phyloP scores from a whole-genome alignment of 2,329 filamentous ascomycete species.

The Paecilomyces niveus region DNA sequence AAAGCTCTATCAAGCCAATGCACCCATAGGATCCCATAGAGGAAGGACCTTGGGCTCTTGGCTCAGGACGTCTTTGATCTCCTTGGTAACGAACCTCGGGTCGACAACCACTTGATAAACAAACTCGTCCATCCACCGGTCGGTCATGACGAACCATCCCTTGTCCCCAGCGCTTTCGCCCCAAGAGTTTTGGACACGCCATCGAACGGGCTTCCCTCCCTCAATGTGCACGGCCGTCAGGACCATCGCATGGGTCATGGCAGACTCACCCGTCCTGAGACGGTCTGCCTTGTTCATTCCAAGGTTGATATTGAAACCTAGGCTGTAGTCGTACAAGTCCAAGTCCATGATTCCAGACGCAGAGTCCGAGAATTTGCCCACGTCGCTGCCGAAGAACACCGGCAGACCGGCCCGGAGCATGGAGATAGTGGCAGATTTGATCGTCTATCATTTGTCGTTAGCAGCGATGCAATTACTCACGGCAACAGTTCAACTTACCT shows the following conservation, averaged over 20 bases:
- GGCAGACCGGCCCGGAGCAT: constrained; percentile 75
- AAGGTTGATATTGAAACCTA: constrained; percentile 73
- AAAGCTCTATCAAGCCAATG: constrained; percentile 49
- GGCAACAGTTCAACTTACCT: constrained; percentile 16
- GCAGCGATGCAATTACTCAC: not conserved
- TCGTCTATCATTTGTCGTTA: constrained; percentile 30
- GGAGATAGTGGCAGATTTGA: constrained; percentile 66
- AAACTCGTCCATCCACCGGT: constrained; percentile 73
- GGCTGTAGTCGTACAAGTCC: constrained; percentile 66
- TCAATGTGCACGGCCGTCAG: constrained; percentile 78
- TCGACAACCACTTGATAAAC: constrained; percentile 83
- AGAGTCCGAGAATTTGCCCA: constrained; percentile 71
- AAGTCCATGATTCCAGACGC: constrained; percentile 72
- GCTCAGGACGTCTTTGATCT: constrained; percentile 62
- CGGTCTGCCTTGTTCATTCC: constrained; percentile 70
- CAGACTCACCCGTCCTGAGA: constrained; percentile 64
- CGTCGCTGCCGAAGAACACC: constrained; percentile 83
- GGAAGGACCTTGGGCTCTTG: constrained; percentile 65
- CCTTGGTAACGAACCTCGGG: constrained; percentile 56
- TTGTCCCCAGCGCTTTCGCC: constrained; percentile 61
- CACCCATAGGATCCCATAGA: constrained; percentile 75
- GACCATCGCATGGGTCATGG: constrained; percentile 92
- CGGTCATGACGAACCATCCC: constrained; percentile 86
- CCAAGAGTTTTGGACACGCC: constrained; percentile 87
- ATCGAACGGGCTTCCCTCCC: constrained; percentile 60